Conservation (phyloP, 75 land plant genomes). For the Pseudotsuga menziesii region DNA sequence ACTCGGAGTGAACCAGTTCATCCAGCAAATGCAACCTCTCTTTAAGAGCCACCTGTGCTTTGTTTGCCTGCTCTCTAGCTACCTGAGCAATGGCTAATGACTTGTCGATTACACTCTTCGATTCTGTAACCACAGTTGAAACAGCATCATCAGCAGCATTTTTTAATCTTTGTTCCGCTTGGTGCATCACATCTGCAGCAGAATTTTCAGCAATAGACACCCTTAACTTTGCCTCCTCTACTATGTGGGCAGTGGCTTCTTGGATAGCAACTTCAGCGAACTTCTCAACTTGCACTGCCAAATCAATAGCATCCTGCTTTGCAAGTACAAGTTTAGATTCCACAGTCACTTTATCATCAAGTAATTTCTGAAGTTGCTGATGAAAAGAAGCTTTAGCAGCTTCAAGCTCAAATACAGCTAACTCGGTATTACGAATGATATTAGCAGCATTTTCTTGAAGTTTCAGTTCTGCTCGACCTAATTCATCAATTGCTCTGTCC, state of each 20-base stretch:
- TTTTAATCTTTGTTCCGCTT: conserved; percentile 44
- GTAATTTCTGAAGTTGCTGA: conserved; percentile 30
- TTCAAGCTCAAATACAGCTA: conserved; percentile 40
- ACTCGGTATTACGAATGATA: conserved; percentile 39
- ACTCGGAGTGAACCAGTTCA: conserved; percentile 32
- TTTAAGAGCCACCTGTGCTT: conserved; percentile 24
- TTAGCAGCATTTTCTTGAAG: conserved; percentile 36
- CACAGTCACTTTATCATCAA: conserved; percentile 41
- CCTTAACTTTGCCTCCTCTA: conserved; percentile 47
- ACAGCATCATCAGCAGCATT: conserved; percentile 33
- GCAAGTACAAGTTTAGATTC: conserved; percentile 52
- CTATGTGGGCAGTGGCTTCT: conserved; percentile 45
- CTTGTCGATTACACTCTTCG: conserved; percentile 36
- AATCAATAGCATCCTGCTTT: conserved; percentile 59
- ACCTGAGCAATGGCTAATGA: conserved; percentile 37
- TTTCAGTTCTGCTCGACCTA: conserved; percentile 45
- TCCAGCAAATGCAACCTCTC: conserved; percentile 35
- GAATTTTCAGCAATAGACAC: conserved; percentile 56
- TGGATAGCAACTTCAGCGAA: conserved; percentile 51
- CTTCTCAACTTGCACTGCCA: conserved; percentile 69
- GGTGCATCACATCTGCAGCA: conserved; percentile 53
- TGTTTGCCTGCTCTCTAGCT: conserved; percentile 43
- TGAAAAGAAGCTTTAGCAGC: conserved; percentile 32
- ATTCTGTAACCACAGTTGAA: conserved; percentile 34
- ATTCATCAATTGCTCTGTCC: conserved; percentile 36